phyloP scores from a whole-genome alignment of 768 basidiomycete genomes.

The Coprinellus aureogranulatus region DNA sequence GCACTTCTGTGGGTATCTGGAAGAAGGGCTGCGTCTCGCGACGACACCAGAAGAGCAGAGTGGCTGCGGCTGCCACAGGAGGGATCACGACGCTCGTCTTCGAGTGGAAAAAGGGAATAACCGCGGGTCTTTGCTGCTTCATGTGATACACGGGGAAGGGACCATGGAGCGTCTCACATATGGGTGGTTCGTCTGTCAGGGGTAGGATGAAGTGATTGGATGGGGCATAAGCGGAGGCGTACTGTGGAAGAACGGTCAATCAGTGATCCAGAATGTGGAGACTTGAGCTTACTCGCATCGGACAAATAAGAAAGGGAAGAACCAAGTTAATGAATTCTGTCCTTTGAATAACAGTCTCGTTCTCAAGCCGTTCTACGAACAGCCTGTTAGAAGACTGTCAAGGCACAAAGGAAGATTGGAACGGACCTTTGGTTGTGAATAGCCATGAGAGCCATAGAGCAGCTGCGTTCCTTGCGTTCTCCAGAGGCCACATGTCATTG shows the following conservation, averaged over 20 bases:
- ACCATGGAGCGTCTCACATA: constrained; percentile 10
- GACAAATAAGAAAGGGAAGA: constrained; percentile 39
- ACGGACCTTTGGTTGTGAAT: constrained; percentile 49
- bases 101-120: constrained; percentile 5
- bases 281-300: constrained; percentile 41
- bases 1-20: not conserved
- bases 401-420: not conserved
- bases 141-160: constrained; percentile 14
- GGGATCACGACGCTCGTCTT: constrained; percentile 33
- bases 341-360: constrained; percentile 23
- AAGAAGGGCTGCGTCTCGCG: constrained; percentile 41
- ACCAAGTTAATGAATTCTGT: constrained; percentile 27
- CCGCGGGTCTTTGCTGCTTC: not conserved
- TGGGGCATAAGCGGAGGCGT: constrained; percentile 56
- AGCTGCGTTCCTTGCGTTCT: constrained; percentile 46
- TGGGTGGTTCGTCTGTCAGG: constrained; percentile 5
- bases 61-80: constrained; percentile 55
- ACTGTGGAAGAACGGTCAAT: constrained; percentile 30
- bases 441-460: constrained; percentile 67
- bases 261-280: constrained; percentile 6
- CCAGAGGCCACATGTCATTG: constrained; percentile 56
- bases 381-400: constrained; percentile 3
- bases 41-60: constrained; percentile 60
- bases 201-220: constrained; percentile 61
- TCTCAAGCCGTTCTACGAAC: constrained; percentile 22